Conservation (phyloP, 2,329 filamentous ascomycete species). For the Cadophora malorum region DNA sequence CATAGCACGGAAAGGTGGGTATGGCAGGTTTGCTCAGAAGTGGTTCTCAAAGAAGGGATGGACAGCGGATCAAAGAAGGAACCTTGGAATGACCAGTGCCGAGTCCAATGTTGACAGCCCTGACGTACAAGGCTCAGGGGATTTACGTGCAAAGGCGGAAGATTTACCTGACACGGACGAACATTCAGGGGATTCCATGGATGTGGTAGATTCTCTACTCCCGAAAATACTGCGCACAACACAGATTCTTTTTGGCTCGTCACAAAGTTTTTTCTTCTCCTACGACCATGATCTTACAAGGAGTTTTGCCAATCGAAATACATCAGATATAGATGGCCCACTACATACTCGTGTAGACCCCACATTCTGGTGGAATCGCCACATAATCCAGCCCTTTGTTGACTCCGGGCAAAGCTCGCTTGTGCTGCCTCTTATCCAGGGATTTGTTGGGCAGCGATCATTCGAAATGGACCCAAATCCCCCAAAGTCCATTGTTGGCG, state of each 20-base stretch:
- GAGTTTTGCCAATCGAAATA: constrained; percentile 54
- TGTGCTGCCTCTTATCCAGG: constrained; percentile 85
- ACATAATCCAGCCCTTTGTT: constrained; percentile 76
- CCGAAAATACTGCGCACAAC: constrained; percentile 86
- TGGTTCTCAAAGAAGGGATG: constrained; percentile 92
- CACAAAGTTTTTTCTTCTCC: constrained; percentile 89
- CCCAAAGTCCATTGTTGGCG: constrained; percentile 51
- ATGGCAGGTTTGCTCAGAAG: constrained; percentile 85
- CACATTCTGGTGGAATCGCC: constrained; percentile 89
- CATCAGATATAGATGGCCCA: constrained; percentile 58
- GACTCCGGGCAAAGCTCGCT: constrained; percentile 74
- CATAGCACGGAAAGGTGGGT: constrained; percentile 80
- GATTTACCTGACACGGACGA: neutral
- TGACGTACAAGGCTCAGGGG: constrained; percentile 43
- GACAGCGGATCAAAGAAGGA: constrained; percentile 73
- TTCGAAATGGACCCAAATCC: constrained; percentile 75
- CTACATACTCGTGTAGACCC: constrained; percentile 77
- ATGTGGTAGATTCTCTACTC: constrained; percentile 56
- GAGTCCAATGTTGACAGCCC: constrained; percentile 26
- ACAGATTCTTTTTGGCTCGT: constrained; percentile 82
- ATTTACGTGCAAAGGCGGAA: constrained; percentile 35
- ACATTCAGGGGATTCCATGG: constrained; percentile 15
- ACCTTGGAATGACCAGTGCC: constrained; percentile 69
- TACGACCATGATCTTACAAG: constrained; percentile 94
- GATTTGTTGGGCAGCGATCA: constrained; percentile 85